These are phyloP conservation scores for Microcyclospora tardicrescens DNA, from an alignment of 2,329 filamentous ascomycete species.

Conservation along the genomic window DNA sequence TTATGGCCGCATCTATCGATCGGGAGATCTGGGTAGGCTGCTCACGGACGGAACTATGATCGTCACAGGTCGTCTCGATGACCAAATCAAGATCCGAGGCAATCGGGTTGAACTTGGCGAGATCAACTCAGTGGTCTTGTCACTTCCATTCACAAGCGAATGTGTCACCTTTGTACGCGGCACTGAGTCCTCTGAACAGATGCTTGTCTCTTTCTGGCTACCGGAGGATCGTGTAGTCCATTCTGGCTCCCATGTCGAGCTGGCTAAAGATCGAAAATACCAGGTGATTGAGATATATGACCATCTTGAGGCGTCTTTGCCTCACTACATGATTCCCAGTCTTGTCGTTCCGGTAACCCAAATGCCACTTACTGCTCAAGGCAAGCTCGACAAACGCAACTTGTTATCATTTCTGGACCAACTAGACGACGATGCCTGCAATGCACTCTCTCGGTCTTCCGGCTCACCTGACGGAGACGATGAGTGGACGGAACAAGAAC, in stretches of 20 bases:
- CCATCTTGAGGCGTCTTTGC: constrained; percentile 43
- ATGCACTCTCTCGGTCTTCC: constrained; percentile 22
- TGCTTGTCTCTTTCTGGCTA: constrained; percentile 59
- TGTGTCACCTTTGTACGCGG: constrained; percentile 51
- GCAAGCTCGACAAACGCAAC: constrained; percentile 56
- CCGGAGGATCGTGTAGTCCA: constrained; percentile 18
- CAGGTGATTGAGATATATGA: constrained; percentile 36
- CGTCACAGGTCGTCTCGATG: constrained; percentile 61
- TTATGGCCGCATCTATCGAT: constrained; percentile 66
- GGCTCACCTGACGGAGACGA: constrained; percentile 24
- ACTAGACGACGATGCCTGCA: constrained; percentile 36
- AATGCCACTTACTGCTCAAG: constrained; percentile 60
- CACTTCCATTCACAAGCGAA: constrained; percentile 40
- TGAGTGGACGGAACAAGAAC: constrained; percentile 45
- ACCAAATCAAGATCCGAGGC: constrained; percentile 70
- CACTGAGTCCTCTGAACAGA: constrained; percentile 29
- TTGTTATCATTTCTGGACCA: constrained; percentile 28
- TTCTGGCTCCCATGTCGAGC: neutral
- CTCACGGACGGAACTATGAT: constrained; percentile 63
- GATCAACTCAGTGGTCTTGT: constrained; percentile 51
- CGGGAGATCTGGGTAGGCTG: constrained; percentile 70
- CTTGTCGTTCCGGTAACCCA: constrained; percentile 55
- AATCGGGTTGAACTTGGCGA: constrained; percentile 69
- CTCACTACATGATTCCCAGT: constrained; percentile 68
- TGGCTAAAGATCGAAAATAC: neutral